These are phyloP conservation scores for Alternaria hordeiaustralica DNA, from an alignment of 2,329 filamentous ascomycete genomes.

Conservation along the genomic window DNA sequence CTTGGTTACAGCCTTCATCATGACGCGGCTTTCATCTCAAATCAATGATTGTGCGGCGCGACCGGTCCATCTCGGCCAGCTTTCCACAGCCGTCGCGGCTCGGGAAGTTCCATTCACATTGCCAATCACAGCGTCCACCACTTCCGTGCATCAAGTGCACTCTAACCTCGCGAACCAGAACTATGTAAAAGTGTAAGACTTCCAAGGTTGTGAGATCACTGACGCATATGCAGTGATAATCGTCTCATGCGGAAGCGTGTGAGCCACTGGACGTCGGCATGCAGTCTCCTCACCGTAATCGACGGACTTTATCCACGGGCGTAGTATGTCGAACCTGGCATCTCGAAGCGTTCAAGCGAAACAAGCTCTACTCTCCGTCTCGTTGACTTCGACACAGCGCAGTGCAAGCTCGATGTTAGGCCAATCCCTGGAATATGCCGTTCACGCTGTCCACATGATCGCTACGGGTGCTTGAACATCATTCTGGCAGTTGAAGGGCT, in stretches of 20 bases:
- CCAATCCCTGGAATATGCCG: not conserved
- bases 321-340: not conserved
- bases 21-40: not conserved
- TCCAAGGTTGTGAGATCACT: not conserved
- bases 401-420: not conserved
- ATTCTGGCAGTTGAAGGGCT: not conserved
- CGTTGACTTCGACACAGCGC: not conserved
- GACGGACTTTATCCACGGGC: not conserved
- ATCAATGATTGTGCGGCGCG: not conserved
- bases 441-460: not conserved
- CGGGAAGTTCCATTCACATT: not conserved
- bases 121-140: not conserved
- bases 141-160: not conserved
- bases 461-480: too few species aligned
- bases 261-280: not conserved
- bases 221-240: not conserved
- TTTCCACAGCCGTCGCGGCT: not conserved
- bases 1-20: not conserved
- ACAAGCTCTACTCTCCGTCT: not conserved
- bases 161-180: not conserved
- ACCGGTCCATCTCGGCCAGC: not conserved
- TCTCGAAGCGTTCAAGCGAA: not conserved
- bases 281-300: not conserved
- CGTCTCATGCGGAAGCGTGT: not conserved
- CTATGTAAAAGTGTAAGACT: not conserved